Evolutionary conservation across 306 rosid species (phyloP).

Genomic region (Luffa acutangula): DNA sequence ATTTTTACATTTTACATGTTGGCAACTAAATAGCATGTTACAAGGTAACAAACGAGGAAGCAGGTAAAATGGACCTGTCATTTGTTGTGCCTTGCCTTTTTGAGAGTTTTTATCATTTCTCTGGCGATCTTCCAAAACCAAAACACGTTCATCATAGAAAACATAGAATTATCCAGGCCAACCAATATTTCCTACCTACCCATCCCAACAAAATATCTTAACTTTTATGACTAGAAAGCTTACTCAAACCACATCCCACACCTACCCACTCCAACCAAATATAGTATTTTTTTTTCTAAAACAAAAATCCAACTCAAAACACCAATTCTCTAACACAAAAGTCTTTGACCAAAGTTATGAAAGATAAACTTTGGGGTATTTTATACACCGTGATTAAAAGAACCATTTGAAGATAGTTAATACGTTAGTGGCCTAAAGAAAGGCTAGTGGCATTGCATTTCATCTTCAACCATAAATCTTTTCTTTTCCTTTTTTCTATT

Average conservation of each 20-base stretch:
- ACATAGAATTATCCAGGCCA: no score
- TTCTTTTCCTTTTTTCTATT: no score
- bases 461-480: no score
- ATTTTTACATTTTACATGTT: background rate
- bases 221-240: no score
- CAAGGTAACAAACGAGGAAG: background rate
- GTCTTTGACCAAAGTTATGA: background rate
- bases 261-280: constrained; percentile 52
- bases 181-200: background rate
- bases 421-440: no score
- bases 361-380: no score
- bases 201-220: no score
- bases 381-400: no score
- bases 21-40: background rate
- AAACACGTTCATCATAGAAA: no score
- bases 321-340: background rate
- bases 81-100: constrained; percentile 48
- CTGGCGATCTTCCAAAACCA: constrained; percentile 18
- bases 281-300: constrained; percentile 1
- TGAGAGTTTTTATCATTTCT: constrained; percentile 64
- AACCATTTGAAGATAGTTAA: background rate
- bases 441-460: no score
- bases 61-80: constrained; percentile 21
- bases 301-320: background rate
- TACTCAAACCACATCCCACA: no score